phyloP scores from a whole-genome alignment of 108 stramenopile genomes.

The Cyclotella distinguenda region DNA sequence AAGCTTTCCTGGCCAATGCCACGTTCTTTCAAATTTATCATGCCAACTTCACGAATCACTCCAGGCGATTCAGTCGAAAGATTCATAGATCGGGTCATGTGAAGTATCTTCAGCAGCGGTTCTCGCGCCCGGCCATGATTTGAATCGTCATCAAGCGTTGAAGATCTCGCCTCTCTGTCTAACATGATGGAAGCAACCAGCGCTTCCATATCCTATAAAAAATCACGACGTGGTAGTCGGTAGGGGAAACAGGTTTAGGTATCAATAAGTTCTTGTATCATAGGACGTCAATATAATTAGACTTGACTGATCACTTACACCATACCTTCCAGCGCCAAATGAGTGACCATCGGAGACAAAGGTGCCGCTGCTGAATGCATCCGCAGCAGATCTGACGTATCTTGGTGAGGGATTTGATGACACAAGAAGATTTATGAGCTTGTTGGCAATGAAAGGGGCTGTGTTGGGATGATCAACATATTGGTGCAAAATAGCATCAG shows the following conservation, averaged over 20 bases:
- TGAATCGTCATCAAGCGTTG: slow-evolving; percentile 53
- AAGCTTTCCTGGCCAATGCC: slow-evolving; percentile 47
- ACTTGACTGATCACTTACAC: too few relatives aligned
- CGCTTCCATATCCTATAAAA: slow-evolving; percentile 39
- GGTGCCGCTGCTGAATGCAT: slow-evolving; percentile 51
- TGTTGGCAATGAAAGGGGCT: slow-evolving; percentile 56
- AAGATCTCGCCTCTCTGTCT: slow-evolving; percentile 52
- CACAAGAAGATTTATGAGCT: slow-evolving; percentile 50
- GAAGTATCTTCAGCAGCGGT: slow-evolving; percentile 50
- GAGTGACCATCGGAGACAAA: slow-evolving; percentile 10
- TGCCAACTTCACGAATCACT: slow-evolving; percentile 18
- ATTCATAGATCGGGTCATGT: slow-evolving; percentile 20
- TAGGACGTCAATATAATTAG: too few relatives aligned
- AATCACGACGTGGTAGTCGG: too few relatives aligned
- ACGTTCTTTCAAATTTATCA: slow-evolving; percentile 12
- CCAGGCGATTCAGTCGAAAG: slow-evolving; percentile 16
- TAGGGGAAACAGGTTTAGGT: too few relatives aligned
- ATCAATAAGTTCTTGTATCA: too few relatives aligned
- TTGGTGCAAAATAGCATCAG: slow-evolving; percentile 34
- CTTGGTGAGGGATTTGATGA: slow-evolving; percentile 66
- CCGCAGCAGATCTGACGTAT: slow-evolving; percentile 49
- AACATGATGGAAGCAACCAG: slow-evolving; percentile 55
- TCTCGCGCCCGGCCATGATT: slow-evolving; percentile 48
- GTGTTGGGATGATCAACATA: slow-evolving; percentile 44
- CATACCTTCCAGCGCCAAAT: slow-evolving; percentile 59